Evolutionary conservation across 2,329 filamentous ascomycete species (phyloP).

Genomic region (Achaetomium macrosporum): DNA sequence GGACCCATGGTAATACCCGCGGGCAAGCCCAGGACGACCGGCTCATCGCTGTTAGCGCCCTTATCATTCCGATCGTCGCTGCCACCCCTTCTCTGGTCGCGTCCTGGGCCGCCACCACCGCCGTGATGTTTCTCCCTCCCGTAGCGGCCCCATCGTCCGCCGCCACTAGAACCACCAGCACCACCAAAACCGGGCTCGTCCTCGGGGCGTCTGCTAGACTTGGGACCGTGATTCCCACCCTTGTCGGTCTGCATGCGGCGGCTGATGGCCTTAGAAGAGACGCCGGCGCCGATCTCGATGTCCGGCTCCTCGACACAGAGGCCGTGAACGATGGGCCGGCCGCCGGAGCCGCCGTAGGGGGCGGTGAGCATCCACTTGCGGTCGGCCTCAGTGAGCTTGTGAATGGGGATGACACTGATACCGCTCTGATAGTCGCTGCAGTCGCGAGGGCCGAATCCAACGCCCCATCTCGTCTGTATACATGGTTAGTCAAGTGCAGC

Average conservation of each 20-base stretch:
- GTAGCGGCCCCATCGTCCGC: slow-evolving; percentile 20
- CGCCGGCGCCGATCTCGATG: slow-evolving; percentile 95
- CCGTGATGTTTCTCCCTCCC: slow-evolving; percentile 24
- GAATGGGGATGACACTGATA: slow-evolving; percentile 87
- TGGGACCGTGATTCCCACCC: slow-evolving; percentile 58
- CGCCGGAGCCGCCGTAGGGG: slow-evolving; percentile 88
- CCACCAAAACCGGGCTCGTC: slow-evolving; percentile 25
- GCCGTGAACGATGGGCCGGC: slow-evolving; percentile 69
- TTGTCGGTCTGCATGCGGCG: slow-evolving; percentile 65
- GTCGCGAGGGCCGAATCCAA: slow-evolving; percentile 92
- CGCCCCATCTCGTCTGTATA: slow-evolving; percentile 81
- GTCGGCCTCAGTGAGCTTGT: slow-evolving; percentile 89
- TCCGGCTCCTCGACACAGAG: slow-evolving; percentile 95
- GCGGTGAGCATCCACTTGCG: slow-evolving; percentile 95
- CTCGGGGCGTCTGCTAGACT: slow-evolving; percentile 47
- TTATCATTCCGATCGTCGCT: slow-evolving; percentile 26
- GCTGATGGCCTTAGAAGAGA: slow-evolving; percentile 84
- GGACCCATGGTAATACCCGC: slow-evolving; percentile 40
- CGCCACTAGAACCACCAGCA: slow-evolving; percentile 10
- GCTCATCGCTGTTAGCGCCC: slow-evolving; percentile 23
- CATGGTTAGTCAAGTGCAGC: not conserved
- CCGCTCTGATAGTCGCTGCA: slow-evolving; percentile 94
- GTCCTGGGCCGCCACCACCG: slow-evolving; percentile 19
- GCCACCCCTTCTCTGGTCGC: slow-evolving; percentile 20
- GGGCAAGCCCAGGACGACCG: slow-evolving; percentile 34